These are phyloP conservation scores for Ogataea populi-albae DNA, from an alignment of 805 yeast genomes.

Conservation along the genomic window DNA sequence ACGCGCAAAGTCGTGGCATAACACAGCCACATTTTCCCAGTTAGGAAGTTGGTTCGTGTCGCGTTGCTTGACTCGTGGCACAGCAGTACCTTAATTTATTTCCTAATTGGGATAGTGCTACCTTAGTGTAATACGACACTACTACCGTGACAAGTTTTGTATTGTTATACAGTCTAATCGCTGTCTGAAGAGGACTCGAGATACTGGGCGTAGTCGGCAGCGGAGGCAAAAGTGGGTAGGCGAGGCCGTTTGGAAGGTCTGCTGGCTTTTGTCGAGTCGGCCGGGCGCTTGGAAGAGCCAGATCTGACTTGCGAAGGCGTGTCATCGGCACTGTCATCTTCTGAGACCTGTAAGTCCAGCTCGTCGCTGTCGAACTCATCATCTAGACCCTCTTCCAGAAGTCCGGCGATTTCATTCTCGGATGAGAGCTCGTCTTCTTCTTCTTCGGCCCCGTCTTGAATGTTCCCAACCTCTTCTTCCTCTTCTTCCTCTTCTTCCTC, in stretches of 20 bases:
- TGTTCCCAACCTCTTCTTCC: not conserved
- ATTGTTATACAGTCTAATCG: too few species aligned
- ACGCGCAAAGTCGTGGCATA: too few species aligned
- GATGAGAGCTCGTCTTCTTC: conserved; percentile 22
- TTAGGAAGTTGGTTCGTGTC: too few species aligned
- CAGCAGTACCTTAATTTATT: too few species aligned
- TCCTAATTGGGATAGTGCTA: too few species aligned
- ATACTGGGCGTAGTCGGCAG: conserved; percentile 78
- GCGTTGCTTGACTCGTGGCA: too few species aligned
- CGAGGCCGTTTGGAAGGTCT: conserved; percentile 51
- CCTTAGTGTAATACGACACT: too few species aligned
- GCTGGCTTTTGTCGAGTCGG: conserved; percentile 26
- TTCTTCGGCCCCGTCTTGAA: conserved; percentile 24
- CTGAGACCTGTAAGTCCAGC: conserved; percentile 26
- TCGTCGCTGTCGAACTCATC: conserved; percentile 26
- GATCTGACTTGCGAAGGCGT: conserved; percentile 18
- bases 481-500: conserved; percentile 29
- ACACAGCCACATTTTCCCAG: too few species aligned
- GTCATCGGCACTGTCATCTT: conserved; percentile 15
- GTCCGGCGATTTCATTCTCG: conserved; percentile 26
- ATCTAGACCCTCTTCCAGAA: conserved; percentile 22
- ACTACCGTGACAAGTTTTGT: too few species aligned
- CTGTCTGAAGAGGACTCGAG: conserved; percentile 62
- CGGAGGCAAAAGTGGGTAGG: conserved; percentile 84
- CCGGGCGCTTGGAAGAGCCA: conserved; percentile 22